Percentiles rank a stretch among this genome's conserved stretches.
Evolutionary conservation across 441 rosid genomes (phyloP).

Genomic region (Raphanus hybrid): DNA sequence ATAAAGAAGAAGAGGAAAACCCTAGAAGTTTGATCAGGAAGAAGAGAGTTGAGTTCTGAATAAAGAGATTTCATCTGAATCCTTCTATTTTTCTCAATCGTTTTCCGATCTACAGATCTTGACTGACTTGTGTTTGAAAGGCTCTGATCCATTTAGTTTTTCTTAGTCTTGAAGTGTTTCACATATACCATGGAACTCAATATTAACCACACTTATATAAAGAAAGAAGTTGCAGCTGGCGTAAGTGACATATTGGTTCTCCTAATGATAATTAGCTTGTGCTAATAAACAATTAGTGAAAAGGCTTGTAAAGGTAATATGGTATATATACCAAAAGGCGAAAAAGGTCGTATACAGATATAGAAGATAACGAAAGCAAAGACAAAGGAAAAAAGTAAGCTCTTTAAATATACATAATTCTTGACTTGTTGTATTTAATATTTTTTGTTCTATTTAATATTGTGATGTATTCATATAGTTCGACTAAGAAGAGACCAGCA

Average conservation of each 20-base stretch:
- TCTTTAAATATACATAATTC: slow-evolving; percentile 17
- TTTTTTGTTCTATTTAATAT: background rate
- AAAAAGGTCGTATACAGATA: slow-evolving; percentile 4
- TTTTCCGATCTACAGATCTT: slow-evolving; percentile 61
- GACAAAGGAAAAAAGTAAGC: slow-evolving; percentile 2
- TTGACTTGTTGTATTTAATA: background rate
- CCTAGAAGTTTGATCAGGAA: slow-evolving; percentile 58
- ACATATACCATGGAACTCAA: slow-evolving; percentile 2
- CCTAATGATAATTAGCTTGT: slow-evolving; percentile 23
- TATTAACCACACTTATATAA: slow-evolving; percentile 26
- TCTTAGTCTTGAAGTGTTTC: slow-evolving; percentile 7
- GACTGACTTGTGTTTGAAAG: slow-evolving; percentile 46
- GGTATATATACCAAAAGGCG: slow-evolving; percentile 32
- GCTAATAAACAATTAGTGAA: background rate
- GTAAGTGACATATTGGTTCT: slow-evolving; percentile 17
- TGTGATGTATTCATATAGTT: background rate
- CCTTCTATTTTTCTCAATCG: slow-evolving; percentile 75
- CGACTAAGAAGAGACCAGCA: background rate
- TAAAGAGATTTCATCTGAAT: slow-evolving; percentile 76
- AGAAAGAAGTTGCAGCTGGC: slow-evolving; percentile 9
- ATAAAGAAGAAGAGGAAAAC: slow-evolving; percentile 40
- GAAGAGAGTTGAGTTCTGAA: slow-evolving; percentile 70
- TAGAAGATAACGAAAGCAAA: slow-evolving; percentile 25
- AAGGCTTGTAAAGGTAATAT: background rate
- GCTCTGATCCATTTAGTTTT: slow-evolving; percentile 32